These are phyloP conservation scores for Leishmania major DNA, from an alignment of 208 protist genomes.

Conservation along the genomic window DNA sequence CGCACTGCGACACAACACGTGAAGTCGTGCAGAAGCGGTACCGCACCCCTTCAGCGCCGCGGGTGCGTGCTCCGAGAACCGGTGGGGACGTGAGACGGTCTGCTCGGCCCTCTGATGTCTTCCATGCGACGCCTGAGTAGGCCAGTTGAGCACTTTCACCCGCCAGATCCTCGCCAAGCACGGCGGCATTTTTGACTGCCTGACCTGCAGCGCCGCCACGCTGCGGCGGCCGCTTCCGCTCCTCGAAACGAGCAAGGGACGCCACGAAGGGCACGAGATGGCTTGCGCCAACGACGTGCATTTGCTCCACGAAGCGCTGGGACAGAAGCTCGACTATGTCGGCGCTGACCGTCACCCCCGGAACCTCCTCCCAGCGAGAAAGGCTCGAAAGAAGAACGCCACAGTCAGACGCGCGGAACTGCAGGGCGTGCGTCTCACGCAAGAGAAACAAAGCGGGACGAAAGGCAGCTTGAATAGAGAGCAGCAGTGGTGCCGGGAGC, in stretches of 20 bases:
- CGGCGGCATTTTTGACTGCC: neutral
- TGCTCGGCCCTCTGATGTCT: neutral
- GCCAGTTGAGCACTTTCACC: neutral
- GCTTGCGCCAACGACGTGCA: constrained; percentile 41
- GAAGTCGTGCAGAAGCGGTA: constrained; percentile 25
- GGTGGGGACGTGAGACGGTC: neutral
- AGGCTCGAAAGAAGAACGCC: constrained; percentile 56
- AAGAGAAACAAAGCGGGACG: constrained; percentile 60
- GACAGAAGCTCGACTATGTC: constrained; percentile 80
- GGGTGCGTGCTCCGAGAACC: neutral
- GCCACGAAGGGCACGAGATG: constrained; percentile 73
- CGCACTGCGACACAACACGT: constrained; percentile 27
- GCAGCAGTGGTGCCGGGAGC: constrained; percentile 28
- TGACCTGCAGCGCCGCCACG: neutral
- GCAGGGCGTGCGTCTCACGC: constrained; percentile 39
- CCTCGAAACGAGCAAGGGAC: constrained; percentile 29
- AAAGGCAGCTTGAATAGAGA: constrained; percentile 41
- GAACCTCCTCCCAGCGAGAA: constrained; percentile 57
- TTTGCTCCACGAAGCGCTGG: constrained; percentile 50
- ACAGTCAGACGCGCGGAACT: constrained; percentile 65
- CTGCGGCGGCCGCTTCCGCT: constrained; percentile 1
- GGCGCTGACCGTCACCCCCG: constrained; percentile 27
- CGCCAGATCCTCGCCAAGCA: neutral
- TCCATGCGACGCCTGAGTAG: neutral
- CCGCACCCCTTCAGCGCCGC: neutral